Percentiles rank a stretch among this genome's conserved stretches.
Evolutionary conservation across 441 rosid species (phyloP).

Genomic region (Cnidoscolus chayamansa): DNA sequence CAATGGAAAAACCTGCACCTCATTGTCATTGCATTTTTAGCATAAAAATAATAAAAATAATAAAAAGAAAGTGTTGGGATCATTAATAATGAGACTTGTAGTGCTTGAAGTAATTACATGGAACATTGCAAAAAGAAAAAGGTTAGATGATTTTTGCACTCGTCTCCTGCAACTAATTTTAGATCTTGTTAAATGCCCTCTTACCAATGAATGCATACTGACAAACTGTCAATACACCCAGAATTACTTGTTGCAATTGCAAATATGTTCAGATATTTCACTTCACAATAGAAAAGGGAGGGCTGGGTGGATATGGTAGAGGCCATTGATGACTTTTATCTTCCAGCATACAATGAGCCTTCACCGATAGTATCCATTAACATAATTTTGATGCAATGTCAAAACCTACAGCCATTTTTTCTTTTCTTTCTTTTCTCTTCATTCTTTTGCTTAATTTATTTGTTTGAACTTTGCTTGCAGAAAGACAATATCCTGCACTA

Average conservation of each 20-base stretch:
- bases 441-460: too few relatives aligned
- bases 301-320: background rate
- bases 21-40: constrained; percentile 9
- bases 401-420: background rate
- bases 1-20: constrained; percentile 63
- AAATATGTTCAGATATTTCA: too few relatives aligned
- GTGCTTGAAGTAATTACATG: background rate
- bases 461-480: background rate
- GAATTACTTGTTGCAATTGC: too few relatives aligned
- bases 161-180: background rate
- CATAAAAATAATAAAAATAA: background rate
- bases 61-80: background rate
- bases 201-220: background rate
- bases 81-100: background rate
- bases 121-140: background rate
- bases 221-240: too few relatives aligned
- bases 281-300: background rate
- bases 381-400: background rate
- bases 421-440: background rate
- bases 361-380: background rate
- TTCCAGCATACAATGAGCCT: background rate
- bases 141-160: background rate
- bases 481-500: background rate
- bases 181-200: background rate
- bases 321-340: background rate